These are phyloP conservation scores for Cucumis cinereus DNA, from an alignment of 306 rosid species.

Conservation along the genomic window DNA sequence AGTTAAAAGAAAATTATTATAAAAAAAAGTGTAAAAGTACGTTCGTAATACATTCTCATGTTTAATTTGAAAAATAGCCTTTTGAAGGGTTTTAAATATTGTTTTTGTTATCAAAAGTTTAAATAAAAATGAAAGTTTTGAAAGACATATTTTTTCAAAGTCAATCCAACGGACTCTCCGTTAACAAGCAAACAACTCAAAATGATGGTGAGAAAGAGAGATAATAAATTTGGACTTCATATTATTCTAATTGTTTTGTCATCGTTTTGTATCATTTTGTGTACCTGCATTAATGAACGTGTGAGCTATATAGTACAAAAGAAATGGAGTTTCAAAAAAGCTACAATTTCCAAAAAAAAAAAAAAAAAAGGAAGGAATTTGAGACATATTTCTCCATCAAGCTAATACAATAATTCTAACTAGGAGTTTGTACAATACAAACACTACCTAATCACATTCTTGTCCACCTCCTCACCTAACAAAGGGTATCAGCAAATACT, in stretches of 20 bases:
- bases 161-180: no score
- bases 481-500: constrained; percentile 73
- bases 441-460: not conserved
- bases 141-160: no score
- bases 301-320: not conserved
- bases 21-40: no score
- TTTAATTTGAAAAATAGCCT: no score
- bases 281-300: not conserved
- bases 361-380: not conserved
- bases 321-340: not conserved
- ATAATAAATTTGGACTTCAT: not conserved
- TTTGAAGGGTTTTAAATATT: no score
- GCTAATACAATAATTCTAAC: not conserved
- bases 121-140: no score
- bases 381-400: not conserved
- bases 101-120: no score
- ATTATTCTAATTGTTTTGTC: not conserved
- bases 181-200: no score
- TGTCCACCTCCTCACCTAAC: constrained; percentile 39
- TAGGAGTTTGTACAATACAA: not conserved
- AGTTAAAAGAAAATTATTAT: no score
- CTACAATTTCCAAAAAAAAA: not conserved
- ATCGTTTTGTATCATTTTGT: not conserved
- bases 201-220: not conserved
- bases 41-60: no score